Percentiles rank a stretch among this genome's conserved stretches.
Evolutionary conservation across 148 eudicot species (phyloP).

Genomic region (Arbutus unedo): DNA sequence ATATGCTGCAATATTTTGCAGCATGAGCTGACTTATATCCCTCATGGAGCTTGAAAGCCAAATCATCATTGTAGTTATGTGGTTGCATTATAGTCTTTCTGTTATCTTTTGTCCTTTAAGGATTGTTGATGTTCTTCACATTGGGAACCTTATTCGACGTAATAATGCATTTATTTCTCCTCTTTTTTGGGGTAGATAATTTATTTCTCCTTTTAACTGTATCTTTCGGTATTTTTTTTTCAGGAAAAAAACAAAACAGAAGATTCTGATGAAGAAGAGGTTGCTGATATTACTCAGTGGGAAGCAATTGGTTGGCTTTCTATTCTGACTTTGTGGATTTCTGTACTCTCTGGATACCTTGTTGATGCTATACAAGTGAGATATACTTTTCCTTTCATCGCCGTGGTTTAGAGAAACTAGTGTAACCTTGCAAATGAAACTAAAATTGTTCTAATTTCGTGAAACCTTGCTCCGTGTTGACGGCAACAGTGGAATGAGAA

Average conservation of each 20-base stretch:
- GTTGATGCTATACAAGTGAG: conserved; percentile 84
- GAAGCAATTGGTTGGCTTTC: conserved; percentile 85
- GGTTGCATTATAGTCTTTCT: conserved; percentile 5
- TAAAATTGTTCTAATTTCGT: neutral
- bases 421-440: neutral
- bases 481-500: too few relatives aligned
- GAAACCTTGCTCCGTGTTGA: too few relatives aligned
- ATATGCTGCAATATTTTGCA: neutral
- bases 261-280: conserved; percentile 59
- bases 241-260: conserved; percentile 46
- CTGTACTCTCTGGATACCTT: conserved; percentile 86
- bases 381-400: neutral
- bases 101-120: neutral
- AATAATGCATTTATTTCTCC: neutral
- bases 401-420: neutral
- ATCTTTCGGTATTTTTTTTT: conserved; percentile 15
- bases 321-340: conserved; percentile 81
- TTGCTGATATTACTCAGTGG: conserved; percentile 70
- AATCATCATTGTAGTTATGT: neutral
- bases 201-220: neutral
- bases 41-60: neutral
- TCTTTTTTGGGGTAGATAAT: neutral
- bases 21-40: conserved; percentile 1
- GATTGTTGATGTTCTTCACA: neutral
- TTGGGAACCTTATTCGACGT: neutral